Evolutionary conservation across 2,329 filamentous ascomycete species (phyloP), one percentile per base, ranked within the genome.

Genomic region (Ceratocystis huliohia): DNA sequence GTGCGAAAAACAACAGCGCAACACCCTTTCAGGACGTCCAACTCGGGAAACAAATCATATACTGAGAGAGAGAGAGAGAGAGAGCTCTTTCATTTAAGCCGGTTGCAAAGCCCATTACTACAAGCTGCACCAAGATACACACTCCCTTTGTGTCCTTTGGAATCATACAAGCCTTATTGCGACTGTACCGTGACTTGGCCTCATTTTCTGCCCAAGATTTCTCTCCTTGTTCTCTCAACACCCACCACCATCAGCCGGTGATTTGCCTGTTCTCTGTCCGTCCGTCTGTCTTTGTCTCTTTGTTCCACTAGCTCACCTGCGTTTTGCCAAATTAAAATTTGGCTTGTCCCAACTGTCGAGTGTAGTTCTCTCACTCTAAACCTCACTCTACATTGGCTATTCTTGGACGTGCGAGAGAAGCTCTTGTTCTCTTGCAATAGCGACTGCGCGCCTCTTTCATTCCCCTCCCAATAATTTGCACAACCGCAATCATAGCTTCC

Each of bases 401-500:
- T 57, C 53, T 57, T 57, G 53, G 28, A 57, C 53, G 53, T 57
- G 53, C 22, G 30, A n/a, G 53, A 33, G 53, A 57, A 28, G 30
- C 63, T 45, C 48, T 65, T 65, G 28, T 20, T 56, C 61, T 68
- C 68, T 71, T 71, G 65, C 65, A 59, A 63, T 63, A 65, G 67
- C 67, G 44, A 46, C 46, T 63, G 41, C 62, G 53, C 65, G 56
- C 61, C 46, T 67, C 65, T 65, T 67, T 57, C 62, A 63, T 37
- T 68, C 64, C 66, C 57, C 64, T 61, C 63, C 66, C 41, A 70
- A 66, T 68, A 66, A 70, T 67, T 69, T 70, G 69, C 68, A 17
- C 69, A 68, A 70, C 72, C 70, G 70, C 69, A 68, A 71, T 69
- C 72, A 71, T 67, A 67, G 56, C 66, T 65, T 62, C 66, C 63